Conservation (phyloP, 768 basidiomycete species). For the Naganishia antarctica region DNA sequence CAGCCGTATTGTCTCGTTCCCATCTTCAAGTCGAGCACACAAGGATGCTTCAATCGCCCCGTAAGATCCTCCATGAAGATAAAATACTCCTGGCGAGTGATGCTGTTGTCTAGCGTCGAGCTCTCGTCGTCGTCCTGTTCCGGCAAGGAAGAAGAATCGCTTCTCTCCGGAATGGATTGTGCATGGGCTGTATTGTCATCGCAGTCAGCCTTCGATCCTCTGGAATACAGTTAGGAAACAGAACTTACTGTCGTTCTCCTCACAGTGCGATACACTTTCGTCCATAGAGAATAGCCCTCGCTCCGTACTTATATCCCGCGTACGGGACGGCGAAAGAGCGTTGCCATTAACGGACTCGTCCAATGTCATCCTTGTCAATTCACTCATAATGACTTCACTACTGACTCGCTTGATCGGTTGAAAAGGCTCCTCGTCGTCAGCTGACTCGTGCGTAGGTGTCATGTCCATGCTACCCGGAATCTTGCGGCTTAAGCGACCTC, state of each 20-base stretch:
- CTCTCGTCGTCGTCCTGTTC: constrained; percentile 1
- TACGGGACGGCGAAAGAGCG: background rate
- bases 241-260: constrained; percentile 12
- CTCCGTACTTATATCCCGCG: constrained; percentile 18
- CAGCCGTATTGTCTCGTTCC: constrained; percentile 98
- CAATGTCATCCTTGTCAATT: constrained; percentile 27
- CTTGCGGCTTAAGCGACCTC: constrained; percentile 21
- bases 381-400: constrained; percentile 42
- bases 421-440: constrained; percentile 3
- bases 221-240: too few relatives aligned
- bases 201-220: too few relatives aligned
- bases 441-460: constrained; percentile 16
- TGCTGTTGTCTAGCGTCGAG: constrained; percentile 32
- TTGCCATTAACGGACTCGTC: background rate
- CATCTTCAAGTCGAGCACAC: constrained; percentile 98
- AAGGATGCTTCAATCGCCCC: constrained; percentile 80
- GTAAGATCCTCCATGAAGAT: constrained; percentile 99
- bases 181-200: background rate
- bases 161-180: constrained; percentile 3
- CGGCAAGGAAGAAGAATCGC: background rate
- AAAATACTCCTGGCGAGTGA: constrained; percentile 90
- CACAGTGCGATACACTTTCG: constrained; percentile 18
- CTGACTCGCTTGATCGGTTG: constrained; percentile 36
- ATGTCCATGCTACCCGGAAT: constrained; percentile 31
- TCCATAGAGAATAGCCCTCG: constrained; percentile 27